Conservation (phyloP, 345 rosid genomes). For the Barbarea vulgaris region DNA sequence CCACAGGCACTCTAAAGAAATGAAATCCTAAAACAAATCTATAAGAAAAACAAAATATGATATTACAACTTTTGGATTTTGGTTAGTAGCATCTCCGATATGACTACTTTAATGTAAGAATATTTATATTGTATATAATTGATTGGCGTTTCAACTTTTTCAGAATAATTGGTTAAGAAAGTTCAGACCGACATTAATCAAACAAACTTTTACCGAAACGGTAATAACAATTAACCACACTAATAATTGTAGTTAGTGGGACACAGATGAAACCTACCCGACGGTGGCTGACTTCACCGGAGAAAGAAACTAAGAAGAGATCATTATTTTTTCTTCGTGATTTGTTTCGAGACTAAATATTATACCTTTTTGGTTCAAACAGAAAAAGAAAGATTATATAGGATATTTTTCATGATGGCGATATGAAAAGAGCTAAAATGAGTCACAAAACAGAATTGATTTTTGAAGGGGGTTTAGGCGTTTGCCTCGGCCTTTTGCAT, state of each 20-base stretch:
- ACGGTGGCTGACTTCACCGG: slow-evolving; percentile 26
- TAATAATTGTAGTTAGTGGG: not conserved
- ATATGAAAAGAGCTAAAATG: slow-evolving; percentile 1
- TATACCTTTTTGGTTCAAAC: not conserved
- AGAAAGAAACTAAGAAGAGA: slow-evolving; percentile 10
- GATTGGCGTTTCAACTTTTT: slow-evolving; percentile 20
- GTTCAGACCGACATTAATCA: slow-evolving; percentile 20
- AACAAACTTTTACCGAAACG: slow-evolving; percentile 8
- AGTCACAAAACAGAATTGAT: not conserved
- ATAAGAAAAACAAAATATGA: not conserved
- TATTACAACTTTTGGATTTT: slow-evolving; percentile 23
- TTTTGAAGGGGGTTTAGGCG: not conserved
- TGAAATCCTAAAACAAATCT: slow-evolving; percentile 34
- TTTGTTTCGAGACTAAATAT: not conserved
- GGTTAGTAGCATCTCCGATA: slow-evolving; percentile 7
- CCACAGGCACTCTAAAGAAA: slow-evolving; percentile 16
- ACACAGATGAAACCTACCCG: slow-evolving; percentile 26
- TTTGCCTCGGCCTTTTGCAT: slow-evolving; percentile 5
- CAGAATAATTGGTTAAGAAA: slow-evolving; percentile 28
- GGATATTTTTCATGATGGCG: not conserved
- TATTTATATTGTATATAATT: slow-evolving; percentile 9
- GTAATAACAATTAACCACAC: slow-evolving; percentile 18
- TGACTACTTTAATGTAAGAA: slow-evolving; percentile 17
- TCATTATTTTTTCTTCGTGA: not conserved
- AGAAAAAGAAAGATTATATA: not conserved